Evolutionary conservation across 257 asterid species (phyloP), one percentile per base, ranked within the genome.

Genomic region (Nicotiana undulata): DNA sequence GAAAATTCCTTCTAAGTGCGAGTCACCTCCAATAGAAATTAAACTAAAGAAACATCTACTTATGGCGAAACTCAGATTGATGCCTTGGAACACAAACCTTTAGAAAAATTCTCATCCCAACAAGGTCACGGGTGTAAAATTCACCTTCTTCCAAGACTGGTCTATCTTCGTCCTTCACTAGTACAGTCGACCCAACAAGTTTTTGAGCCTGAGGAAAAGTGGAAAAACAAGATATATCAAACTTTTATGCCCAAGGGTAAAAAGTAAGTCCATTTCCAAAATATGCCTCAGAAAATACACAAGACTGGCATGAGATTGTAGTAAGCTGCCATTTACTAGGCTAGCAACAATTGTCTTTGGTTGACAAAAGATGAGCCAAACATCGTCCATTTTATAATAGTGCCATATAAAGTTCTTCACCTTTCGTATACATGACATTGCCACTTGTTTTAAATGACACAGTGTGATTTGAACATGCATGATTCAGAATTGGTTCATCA

Each of bases 141-240:
- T 95, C 99, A 84, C 92, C 98, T 85, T 95, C 98, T 64, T 93
- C 97, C 83, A 95, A 84, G 59, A 55, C 83, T 26, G 98, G 99
- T 86, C 98, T 89, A 86, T 93, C 94, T 77, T 91, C 90, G 79
- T 93, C 91, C 56, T 81, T 83, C 80, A 92, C 97, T 90, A 95
- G 81, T 85, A 95, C 79, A n/a, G 93, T 79, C 34, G 99, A 92
- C 63, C 99, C 99, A 79, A 95, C 93, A 81, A 95, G 98, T 87
- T 89, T 90, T 83, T 85, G 93, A 70, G 97, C 99, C 99, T 93
- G 89, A 79, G 84, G 86, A 74, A 77, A 81, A 53, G 79, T 22
- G 58, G 32, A 74, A 75, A 56, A 75, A 52, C 34, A 76, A 64
- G 79, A 49, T 74, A 72, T 15, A 74, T 74, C 79, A 74, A 70